phyloP scores from a whole-genome alignment of 2,329 filamentous ascomycete genomes.

The Sporothrix inflata region DNA sequence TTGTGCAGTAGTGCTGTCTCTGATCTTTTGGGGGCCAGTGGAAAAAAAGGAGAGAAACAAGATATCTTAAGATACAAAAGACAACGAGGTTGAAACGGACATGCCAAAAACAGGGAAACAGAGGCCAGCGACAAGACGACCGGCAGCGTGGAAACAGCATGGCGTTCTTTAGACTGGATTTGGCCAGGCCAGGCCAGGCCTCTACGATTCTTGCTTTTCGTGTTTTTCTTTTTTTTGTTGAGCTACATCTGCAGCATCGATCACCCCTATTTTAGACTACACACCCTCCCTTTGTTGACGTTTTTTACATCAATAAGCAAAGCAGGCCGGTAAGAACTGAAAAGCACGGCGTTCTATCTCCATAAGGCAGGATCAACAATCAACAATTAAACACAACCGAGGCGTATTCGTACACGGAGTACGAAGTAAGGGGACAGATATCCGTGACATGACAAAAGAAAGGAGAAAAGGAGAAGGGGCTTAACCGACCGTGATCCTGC shows the following conservation, averaged over 20 bases:
- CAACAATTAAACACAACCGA: background rate
- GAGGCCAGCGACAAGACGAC: background rate
- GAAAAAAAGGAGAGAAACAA: background rate
- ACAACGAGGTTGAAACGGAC: background rate
- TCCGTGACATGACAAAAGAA: background rate
- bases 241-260: background rate
- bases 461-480: background rate
- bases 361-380: background rate
- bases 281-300: background rate
- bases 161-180: background rate
- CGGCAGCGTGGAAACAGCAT: constrained; percentile 12
- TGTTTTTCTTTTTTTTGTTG: background rate
- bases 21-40: background rate
- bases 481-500: background rate
- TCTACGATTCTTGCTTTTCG: background rate
- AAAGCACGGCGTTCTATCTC: background rate
- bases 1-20: constrained; percentile 3
- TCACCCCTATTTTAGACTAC: background rate
- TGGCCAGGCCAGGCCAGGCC: background rate
- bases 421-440: background rate
- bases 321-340: background rate
- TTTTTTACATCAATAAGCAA: background rate
- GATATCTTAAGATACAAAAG: background rate
- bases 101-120: background rate
- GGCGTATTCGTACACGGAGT: background rate